Conservation (phyloP, 2,329 filamentous ascomycete genomes). For the Claviceps humidiphila region DNA sequence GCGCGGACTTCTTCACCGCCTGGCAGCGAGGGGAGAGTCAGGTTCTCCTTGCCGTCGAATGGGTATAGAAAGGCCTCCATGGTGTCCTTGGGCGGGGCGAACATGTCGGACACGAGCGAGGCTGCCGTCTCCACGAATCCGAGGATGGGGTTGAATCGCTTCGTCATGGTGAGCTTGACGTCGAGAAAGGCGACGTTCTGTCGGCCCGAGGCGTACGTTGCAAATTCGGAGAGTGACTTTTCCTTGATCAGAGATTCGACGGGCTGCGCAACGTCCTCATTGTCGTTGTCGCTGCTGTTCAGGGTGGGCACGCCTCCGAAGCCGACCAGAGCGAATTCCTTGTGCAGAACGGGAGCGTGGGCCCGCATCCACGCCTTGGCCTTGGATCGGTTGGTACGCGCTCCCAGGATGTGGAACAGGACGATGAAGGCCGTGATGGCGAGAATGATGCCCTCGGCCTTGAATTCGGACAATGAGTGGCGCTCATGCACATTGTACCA, state of each 20-base stretch:
- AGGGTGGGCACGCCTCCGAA: constrained; percentile 48
- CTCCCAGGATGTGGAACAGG: constrained; percentile 68
- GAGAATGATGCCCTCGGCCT: constrained; percentile 71
- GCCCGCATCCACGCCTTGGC: constrained; percentile 69
- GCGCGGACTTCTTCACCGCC: constrained; percentile 40
- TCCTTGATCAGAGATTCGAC: constrained; percentile 53
- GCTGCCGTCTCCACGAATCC: constrained; percentile 49
- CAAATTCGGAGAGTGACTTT: constrained; percentile 75
- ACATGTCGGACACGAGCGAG: constrained; percentile 69
- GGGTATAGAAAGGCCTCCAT: constrained; percentile 69
- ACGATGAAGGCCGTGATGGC: constrained; percentile 62
- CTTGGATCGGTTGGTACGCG: constrained; percentile 64
- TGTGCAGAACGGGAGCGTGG: constrained; percentile 56
- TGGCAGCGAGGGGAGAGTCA: constrained; percentile 55
- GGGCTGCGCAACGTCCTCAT: constrained; percentile 20
- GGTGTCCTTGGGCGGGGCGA: constrained; percentile 55
- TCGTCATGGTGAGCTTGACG: constrained; percentile 65
- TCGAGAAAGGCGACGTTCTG: constrained; percentile 90
- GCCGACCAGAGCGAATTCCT: constrained; percentile 80
- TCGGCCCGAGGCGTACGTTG: constrained; percentile 78
- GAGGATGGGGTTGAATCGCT: constrained; percentile 71
- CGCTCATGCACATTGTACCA: constrained; percentile 98
- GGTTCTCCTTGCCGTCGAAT: constrained; percentile 82
- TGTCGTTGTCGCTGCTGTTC: constrained; percentile 14
- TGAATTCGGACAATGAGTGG: constrained; percentile 71